phyloP scores from a whole-genome alignment of 2,329 filamentous ascomycete genomes.

The Fusarium redolens region DNA sequence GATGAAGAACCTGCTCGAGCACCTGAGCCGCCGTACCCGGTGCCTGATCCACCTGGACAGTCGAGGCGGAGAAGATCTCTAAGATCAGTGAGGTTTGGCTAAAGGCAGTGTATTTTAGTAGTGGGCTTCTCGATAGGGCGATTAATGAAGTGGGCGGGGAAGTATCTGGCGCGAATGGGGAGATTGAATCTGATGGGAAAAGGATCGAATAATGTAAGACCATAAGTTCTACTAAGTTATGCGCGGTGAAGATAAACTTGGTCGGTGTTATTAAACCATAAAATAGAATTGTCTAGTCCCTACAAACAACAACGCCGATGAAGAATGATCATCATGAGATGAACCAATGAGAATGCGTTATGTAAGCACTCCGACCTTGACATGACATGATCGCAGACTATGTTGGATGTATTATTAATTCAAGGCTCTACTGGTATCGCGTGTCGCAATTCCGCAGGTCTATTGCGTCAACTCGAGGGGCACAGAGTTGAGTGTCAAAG shows the following conservation, averaged over 20 bases:
- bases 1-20: background rate
- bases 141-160: background rate
- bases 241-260: no score
- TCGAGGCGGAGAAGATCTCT: background rate
- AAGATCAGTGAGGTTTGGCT: background rate
- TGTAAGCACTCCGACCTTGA: background rate
- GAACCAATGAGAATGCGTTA: background rate
- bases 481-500: no score
- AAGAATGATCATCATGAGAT: fast-evolving
- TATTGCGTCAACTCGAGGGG: background rate
- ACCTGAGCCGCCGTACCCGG: background rate
- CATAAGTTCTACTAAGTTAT: no score
- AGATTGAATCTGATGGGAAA: background rate
- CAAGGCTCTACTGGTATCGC: fast-evolving
- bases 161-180: background rate
- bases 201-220: background rate
- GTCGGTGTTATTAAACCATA: fast-evolving
- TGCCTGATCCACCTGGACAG: background rate
- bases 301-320: no score
- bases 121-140: no score
- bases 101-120: background rate
- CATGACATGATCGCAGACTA: background rate
- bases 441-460: fast-evolving
- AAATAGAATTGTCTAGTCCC: background rate
- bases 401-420: background rate